These are phyloP conservation scores for Chrysosphaeria jannelii DNA, from an alignment of 2,329 filamentous ascomycete genomes.

Conservation along the genomic window DNA sequence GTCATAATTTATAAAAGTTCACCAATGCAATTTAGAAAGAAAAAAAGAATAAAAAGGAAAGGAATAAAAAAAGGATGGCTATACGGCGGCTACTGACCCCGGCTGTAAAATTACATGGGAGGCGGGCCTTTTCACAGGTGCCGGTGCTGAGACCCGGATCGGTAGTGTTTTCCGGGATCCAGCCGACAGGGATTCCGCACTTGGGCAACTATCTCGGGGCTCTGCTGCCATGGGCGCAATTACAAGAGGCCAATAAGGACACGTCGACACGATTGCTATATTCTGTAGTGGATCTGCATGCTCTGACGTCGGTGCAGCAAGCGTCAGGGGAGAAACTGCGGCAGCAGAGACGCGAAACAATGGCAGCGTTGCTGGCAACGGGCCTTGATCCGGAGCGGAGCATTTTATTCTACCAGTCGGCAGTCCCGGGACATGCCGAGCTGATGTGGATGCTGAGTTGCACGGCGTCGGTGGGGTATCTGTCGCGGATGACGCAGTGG, in stretches of 20 bases:
- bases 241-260: constrained; percentile 32
- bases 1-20: too few species aligned
- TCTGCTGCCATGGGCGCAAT: constrained; percentile 52
- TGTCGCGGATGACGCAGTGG: constrained; percentile 99
- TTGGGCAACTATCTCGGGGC: constrained; percentile 89
- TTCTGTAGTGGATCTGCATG: constrained; percentile 80
- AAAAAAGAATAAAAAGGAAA: too few species aligned
- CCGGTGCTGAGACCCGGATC: constrained; percentile 1
- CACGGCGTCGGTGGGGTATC: constrained; percentile 67
- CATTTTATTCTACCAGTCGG: constrained; percentile 28
- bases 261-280: constrained; percentile 29
- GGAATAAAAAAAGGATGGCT: too few species aligned
- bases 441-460: constrained; percentile 95
- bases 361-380: constrained; percentile 58
- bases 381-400: constrained; percentile 53
- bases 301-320: constrained; percentile 32
- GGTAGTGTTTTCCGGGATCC: constrained; percentile 81
- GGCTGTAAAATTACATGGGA: neutral
- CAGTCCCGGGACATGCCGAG: constrained; percentile 56
- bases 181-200: constrained; percentile 82
- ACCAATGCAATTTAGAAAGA: too few species aligned
- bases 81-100: neutral
- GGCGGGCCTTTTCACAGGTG: neutral
- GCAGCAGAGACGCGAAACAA: constrained; percentile 36
- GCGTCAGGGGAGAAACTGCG: constrained; percentile 20